Evolutionary conservation across 2,329 filamentous ascomycete species (phyloP), one percentile per base, ranked within the genome.

Genomic region (Triangularia setosa): DNA sequence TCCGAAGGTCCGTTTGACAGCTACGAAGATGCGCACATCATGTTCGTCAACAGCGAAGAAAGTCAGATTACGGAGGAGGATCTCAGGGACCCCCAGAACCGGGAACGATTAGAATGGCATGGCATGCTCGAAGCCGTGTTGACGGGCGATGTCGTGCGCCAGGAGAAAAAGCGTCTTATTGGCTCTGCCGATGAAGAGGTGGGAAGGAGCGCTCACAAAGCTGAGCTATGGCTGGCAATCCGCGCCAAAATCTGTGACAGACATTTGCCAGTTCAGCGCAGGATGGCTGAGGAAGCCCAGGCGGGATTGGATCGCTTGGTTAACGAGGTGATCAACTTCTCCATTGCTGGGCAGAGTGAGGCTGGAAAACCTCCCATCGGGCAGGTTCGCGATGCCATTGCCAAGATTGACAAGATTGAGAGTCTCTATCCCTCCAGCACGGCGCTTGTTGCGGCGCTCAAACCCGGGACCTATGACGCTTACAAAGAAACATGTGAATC

Each of bases 111-210:
- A 24, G 95, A 99, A 78, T 99, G 95, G 95, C 93, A 99, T 78
- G 92, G 92, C 2, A 99, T 99, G 95, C 80, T 99, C 63, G 92
- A 94, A 65, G 96, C 94, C 14, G 95, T 99, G 3, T 80, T 99
- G 69, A 97, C 93, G 0, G 95, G 95, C 69, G 95, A 99, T 75
- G 95, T 99, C 8, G 94, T 99, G 64, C 92, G 92, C 72, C 95
- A 99, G 77, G 95, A 99, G 79, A 99, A 99, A 83, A 96, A 97
- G 77, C 88, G 95, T 54, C 78, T 99, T 72, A 95, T 96, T 69
- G 93, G 92, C 55, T 89, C 91, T 3, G 81, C 83, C 12, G 87
- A 89, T 61, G 81, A 83, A 69, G 79, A 84, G 65, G 75, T 79
- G 8, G 83, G 82, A 62, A 85, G 85, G 68, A 82, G 85, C 58